Evolutionary conservation across 2,329 filamentous ascomycete species (phyloP), one percentile per base, ranked within the genome.

Genomic region (Colletotrichum sp.): DNA sequence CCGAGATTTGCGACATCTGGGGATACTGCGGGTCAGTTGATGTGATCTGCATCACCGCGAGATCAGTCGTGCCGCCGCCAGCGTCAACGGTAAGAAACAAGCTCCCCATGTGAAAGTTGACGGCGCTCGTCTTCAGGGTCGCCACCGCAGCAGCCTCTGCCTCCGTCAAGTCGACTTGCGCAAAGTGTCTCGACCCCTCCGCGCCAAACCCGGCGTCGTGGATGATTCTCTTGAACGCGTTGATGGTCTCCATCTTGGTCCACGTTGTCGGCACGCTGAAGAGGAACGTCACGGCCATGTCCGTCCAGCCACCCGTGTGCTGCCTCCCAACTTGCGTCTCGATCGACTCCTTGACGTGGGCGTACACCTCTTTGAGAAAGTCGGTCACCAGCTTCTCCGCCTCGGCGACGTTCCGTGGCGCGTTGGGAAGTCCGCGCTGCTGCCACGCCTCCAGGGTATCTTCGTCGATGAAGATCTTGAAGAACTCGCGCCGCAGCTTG

Each of bases 231-330:
- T 88, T 88, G 82, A 90, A 91, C 7, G 81, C 82, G 80, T 91
- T 90, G 67, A 91, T 87, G 3, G 88, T 87, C 9, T 85, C 84
- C 73, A 88, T 83, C 3, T 83, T 87, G 12, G 84, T 85, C 90
- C 90, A 92, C 0, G 90, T 91, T 2, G 90, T 92, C 0, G 90
- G 90, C 1, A 91, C 89, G 62, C 88, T 89, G 81, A 92, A 92
- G 10, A 91, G 82, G 78, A 91, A 92, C 52, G 88, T 86, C 3
- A 92, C 87, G 0, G 82, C 82, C 70, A 89, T 84, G 52, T 80
- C 81, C n/a, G 79, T 79, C 89, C 89, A 90, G 13, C 86, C 85
- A 3, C 82, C 81, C 69, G 57, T 80, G 5, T 83, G 82, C 3
- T 81, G 79, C 30, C 83, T 82, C 0, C 86, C 87, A 7, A 85